Evolutionary conservation across 805 yeast species (phyloP).

Genomic region (Saccharomycopsis lassenensis): DNA sequence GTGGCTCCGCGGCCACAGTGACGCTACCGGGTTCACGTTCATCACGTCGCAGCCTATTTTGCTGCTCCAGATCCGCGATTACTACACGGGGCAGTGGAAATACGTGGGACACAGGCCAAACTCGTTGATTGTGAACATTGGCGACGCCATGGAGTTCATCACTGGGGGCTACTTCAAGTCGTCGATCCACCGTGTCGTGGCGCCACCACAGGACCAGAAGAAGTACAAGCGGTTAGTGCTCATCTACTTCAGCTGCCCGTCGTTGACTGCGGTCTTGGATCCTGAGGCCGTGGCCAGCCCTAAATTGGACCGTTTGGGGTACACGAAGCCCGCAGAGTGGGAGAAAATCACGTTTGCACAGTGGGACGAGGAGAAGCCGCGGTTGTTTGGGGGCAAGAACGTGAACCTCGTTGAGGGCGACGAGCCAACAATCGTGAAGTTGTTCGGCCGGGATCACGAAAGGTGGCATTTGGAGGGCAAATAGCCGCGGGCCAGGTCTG

Average conservation of each 20-base stretch:
- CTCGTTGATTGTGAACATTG: constrained; percentile 30
- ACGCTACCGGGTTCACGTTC: constrained; percentile 29
- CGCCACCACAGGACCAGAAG: constrained; percentile 26
- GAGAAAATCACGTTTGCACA: constrained; percentile 24
- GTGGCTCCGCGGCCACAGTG: constrained; percentile 34
- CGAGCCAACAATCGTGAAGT: constrained; percentile 3
- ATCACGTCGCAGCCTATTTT: constrained; percentile 32
- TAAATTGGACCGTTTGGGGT: constrained; percentile 22
- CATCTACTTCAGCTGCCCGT: constrained; percentile 26
- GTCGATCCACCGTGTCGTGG: constrained; percentile 26
- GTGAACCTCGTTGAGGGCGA: constrained; percentile 2
- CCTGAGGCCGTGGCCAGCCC: constrained; percentile 24
- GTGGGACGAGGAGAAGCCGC: constrained; percentile 24
- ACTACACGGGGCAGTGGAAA: constrained; percentile 28
- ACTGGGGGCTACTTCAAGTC: constrained; percentile 28
- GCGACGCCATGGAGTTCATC: constrained; percentile 31
- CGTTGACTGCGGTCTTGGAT: constrained; percentile 22
- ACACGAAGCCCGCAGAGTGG: constrained; percentile 23
- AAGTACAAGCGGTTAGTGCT: constrained; percentile 23
- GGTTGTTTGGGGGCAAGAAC: constrained; percentile 14
- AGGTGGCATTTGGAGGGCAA: constrained; percentile 15
- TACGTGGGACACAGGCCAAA: constrained; percentile 29
- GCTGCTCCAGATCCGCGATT: constrained; percentile 30
- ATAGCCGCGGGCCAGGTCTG: too few relatives aligned
- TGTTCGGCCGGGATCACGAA: constrained; percentile 12